A percentile compares a stretch with the other conserved stretches of the same genome.
phyloP scores from a whole-genome alignment of 1,139 yeast genomes.

The Yamadazyma sp. region DNA sequence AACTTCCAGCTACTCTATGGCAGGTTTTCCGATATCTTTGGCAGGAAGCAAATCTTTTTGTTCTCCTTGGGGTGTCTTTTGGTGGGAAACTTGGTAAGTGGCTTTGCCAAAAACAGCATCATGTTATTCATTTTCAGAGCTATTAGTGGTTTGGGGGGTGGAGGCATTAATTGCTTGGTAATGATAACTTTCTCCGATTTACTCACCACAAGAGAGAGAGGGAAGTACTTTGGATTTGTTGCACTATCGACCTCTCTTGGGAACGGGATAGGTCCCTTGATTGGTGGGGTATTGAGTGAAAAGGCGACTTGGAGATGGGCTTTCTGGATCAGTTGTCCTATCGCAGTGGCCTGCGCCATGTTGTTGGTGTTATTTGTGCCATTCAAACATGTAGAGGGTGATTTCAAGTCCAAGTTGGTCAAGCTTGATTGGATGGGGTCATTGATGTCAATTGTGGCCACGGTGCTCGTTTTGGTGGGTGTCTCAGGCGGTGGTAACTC shows the following conservation, averaged over 20 bases:
- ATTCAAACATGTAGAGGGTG: slow-evolving; percentile 23
- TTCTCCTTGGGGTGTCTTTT: slow-evolving; percentile 32
- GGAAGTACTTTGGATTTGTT: slow-evolving; percentile 45
- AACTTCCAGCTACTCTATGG: slow-evolving; percentile 45
- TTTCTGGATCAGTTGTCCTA: slow-evolving; percentile 46
- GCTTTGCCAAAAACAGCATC: slow-evolving; percentile 36
- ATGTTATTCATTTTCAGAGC: slow-evolving; percentile 44
- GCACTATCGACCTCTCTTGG: slow-evolving; percentile 57
- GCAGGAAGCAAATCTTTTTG: slow-evolving; percentile 39
- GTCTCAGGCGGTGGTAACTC: slow-evolving; percentile 56
- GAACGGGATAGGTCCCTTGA: slow-evolving; percentile 53
- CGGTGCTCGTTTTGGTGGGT: slow-evolving; percentile 47
- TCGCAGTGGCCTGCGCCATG: slow-evolving; percentile 28
- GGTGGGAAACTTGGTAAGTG: slow-evolving; percentile 42
- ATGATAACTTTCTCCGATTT: slow-evolving; percentile 48
- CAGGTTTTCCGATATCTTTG: slow-evolving; percentile 44
- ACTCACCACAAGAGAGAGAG: slow-evolving; percentile 41
- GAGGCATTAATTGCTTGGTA: slow-evolving; percentile 42
- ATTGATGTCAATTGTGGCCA: slow-evolving; percentile 40
- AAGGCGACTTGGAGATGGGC: slow-evolving; percentile 50
- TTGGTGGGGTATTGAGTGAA: slow-evolving; percentile 50
- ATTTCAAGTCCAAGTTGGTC: slow-evolving; percentile 29
- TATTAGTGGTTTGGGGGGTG: slow-evolving; percentile 45
- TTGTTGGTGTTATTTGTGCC: slow-evolving; percentile 29
- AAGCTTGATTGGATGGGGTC: slow-evolving; percentile 52